phyloP scores from a whole-genome alignment of 2,329 filamentous ascomycete species.

The Penicillium frequentans region DNA sequence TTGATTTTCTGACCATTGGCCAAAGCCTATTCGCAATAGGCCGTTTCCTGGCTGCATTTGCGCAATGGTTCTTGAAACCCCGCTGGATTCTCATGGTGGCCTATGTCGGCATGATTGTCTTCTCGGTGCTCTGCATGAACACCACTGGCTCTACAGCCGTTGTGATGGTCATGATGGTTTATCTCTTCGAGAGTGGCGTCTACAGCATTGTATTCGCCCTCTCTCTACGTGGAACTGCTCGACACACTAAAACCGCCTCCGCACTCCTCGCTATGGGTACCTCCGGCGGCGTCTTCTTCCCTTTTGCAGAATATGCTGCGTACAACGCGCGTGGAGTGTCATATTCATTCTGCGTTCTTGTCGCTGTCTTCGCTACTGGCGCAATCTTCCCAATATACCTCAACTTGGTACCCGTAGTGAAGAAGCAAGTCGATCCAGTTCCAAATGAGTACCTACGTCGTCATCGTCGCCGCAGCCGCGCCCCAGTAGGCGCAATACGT shows the following conservation, averaged over 20 bases:
- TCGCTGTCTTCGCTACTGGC: slow-evolving; percentile 54
- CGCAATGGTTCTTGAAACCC: slow-evolving; percentile 57
- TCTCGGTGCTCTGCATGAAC: slow-evolving; percentile 54
- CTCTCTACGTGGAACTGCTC: slow-evolving; percentile 57
- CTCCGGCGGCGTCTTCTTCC: slow-evolving; percentile 55
- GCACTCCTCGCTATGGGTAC: slow-evolving; percentile 56
- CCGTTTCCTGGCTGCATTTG: slow-evolving; percentile 56
- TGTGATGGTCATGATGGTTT: slow-evolving; percentile 52
- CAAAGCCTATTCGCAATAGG: slow-evolving; percentile 60
- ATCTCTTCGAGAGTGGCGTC: slow-evolving; percentile 61
- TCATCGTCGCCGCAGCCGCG: slow-evolving; percentile 23
- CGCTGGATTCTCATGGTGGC: slow-evolving; percentile 57
- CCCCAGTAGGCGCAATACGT: slow-evolving; percentile 8
- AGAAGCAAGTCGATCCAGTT: slow-evolving; percentile 53
- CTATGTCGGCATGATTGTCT: slow-evolving; percentile 54
- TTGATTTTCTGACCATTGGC: slow-evolving; percentile 53
- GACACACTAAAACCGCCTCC: slow-evolving; percentile 58
- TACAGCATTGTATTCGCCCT: slow-evolving; percentile 62
- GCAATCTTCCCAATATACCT: slow-evolving; percentile 57
- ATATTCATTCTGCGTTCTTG: slow-evolving; percentile 55
- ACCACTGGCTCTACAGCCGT: slow-evolving; percentile 46
- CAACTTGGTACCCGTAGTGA: slow-evolving; percentile 48
- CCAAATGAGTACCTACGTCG: slow-evolving; percentile 38
- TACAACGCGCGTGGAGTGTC: slow-evolving; percentile 38
- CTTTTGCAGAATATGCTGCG: slow-evolving; percentile 55